Percentiles rank a stretch among this genome's conserved stretches.
phyloP scores from a whole-genome alignment of 2,329 filamentous ascomycete genomes.

The Eutypella sp. region DNA sequence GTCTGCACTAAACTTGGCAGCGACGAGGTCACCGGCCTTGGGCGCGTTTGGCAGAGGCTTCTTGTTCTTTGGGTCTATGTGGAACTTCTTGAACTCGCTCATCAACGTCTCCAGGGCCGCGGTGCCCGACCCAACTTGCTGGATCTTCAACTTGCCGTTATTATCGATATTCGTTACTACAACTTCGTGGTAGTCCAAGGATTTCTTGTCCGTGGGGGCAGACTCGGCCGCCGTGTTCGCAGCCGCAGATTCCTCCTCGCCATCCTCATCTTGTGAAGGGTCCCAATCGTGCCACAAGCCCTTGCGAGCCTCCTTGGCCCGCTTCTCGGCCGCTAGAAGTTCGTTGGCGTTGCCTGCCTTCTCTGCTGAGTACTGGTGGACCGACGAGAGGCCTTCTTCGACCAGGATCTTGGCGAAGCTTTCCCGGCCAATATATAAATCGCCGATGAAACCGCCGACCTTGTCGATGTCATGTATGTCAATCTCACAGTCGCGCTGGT shows the following conservation, averaged over 20 bases:
- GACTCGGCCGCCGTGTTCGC: conserved; percentile 47
- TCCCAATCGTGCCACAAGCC: conserved; percentile 94
- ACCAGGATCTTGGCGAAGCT: conserved; percentile 91
- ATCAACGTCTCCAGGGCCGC: conserved; percentile 81
- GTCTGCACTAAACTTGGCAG: conserved; percentile 85
- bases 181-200: conserved; percentile 84
- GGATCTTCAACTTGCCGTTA: conserved; percentile 79
- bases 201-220: conserved; percentile 58
- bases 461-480: conserved; percentile 95
- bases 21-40: conserved; percentile 87
- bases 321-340: conserved; percentile 80
- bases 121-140: conserved; percentile 83
- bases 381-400: conserved; percentile 87
- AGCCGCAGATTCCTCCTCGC: conserved; percentile 48
- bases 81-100: conserved; percentile 86
- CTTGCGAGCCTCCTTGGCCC: conserved; percentile 83
- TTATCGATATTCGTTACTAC: conserved; percentile 86
- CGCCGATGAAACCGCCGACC: conserved; percentile 94
- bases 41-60: conserved; percentile 68
- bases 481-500: conserved; percentile 93
- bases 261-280: conserved; percentile 73
- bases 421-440: conserved; percentile 88
- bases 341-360: conserved; percentile 87
- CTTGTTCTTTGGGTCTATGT: conserved; percentile 77
- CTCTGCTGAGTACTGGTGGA: conserved; percentile 93